Base-by-base conservation (phyloP, 805 yeast genomes). In the Yarrowia sp. region DNA sequence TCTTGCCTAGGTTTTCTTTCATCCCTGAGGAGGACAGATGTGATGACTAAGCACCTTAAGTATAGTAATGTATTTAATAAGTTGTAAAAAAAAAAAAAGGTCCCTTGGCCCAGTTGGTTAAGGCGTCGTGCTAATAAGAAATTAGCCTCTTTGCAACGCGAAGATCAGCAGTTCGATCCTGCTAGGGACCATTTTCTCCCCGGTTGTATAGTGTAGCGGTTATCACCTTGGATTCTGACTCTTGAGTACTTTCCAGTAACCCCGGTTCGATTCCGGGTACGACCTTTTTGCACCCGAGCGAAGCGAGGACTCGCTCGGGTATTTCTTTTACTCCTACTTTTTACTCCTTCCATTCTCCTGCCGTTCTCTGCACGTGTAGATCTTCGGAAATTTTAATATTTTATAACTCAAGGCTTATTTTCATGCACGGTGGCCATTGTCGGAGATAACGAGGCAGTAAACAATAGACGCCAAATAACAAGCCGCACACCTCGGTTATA, bases 111-210 rank as follows among this genome's bases (percentile, higher is more conserved):
- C 64, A 58, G 64, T 58, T 58, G 64, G 64, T 58, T 58, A 58
- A 58, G 64, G 64, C 64, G 64, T 58, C 64, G 64, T 58, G 64
- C 64, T 58, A 58, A 58, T 58, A 58, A 43, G 50, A 58, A 55
- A 41, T 55, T 55, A 55, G 61, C 61, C 61, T 55, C 61, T 55
- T 41, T 55, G 50, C 64, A 43, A 78, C 80, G 80, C 80, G 77
- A 76, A 78, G 81, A 78, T 78, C 81, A 77, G 80, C 81, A 76
- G 80, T 78, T 78, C 80, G 80, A 78, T 71, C 74, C 74, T 72
- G 74, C 72, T 72, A 71, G 74, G 71, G 74, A 72, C 74, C 74
- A 43, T 15, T 43, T 58, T 18, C 15, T n/a, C 39, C 60, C 28
- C 15, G 61, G 61, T 55, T 55, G 61, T 55, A 55, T 55, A 55